Base-by-base conservation (phyloP, 2,329 filamentous ascomycete species). In the Colletotrichum sp. region DNA sequence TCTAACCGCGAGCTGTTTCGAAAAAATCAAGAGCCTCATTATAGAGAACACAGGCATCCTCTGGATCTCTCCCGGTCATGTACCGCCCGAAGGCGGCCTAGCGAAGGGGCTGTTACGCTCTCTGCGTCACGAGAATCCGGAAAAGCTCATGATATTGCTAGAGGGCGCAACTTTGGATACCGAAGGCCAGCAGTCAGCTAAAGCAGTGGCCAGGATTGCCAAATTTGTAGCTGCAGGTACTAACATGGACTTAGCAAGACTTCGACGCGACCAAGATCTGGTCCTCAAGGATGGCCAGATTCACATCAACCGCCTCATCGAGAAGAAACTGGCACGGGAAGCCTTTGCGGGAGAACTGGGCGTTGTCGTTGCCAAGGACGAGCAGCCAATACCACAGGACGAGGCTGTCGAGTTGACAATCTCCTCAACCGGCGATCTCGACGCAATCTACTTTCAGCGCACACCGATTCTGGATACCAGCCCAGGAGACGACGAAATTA, bases 341-440 rank as follows among this genome's bases (percentile, higher is more conserved):
- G 62, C 34, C 9, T 64, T 64, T 24, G 62, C 62, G 8, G 62
- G 34, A 34, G 62, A 64, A 24, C 10, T 36, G 32, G 62, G 62
- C 3, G 32, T 39, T 18, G 32, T 26, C 32, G 15, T 44, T 16
- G 62, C 6, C 10, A 64, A 64, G 62, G 62, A 64, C 4, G 62
- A 36, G 62, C 62, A 28, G 22, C 18, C 22, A 10, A 34, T 64
- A 36, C 62, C 62, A 22, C 62, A 44, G 32, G 62, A 64, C 6
- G 62, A 39, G 15, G 71, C 80, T 5, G 71, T 82, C 16, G 78
- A 80, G 55, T 77, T 82, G 78, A 81, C 80, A 1, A 68, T 81
- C 8, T 80, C 80, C 5, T 69, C 77, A 36, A 77, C 79, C 1
- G 81, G 81, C 6, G 79, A 76, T 64, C 73, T 78, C 9, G 80